A percentile compares a stretch with the other conserved stretches of the same genome.
phyloP scores from a whole-genome alignment of 805 yeast species.

The Starmerella vaccinii region DNA sequence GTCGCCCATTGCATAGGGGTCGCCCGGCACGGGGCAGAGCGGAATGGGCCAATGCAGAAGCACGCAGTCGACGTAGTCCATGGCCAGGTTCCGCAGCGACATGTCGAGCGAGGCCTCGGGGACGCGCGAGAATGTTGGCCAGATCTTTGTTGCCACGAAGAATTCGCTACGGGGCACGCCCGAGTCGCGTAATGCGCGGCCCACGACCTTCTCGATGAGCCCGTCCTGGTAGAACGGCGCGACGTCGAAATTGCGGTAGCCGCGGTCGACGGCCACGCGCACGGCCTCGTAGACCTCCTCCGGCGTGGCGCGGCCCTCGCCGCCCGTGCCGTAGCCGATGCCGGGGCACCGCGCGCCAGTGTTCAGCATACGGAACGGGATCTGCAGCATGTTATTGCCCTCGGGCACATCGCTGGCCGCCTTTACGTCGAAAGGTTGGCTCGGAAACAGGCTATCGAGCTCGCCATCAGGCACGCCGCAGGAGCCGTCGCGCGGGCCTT shows the following conservation, averaged over 20 bases:
- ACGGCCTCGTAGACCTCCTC: constrained; percentile 42
- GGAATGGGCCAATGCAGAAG: constrained; percentile 74
- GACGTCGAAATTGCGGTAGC: constrained; percentile 72
- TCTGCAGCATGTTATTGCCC: background rate
- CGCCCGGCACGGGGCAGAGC: constrained; percentile 16
- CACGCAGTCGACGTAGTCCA: constrained; percentile 70
- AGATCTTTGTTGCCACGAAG: constrained; percentile 60
- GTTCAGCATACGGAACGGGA: constrained; percentile 32
- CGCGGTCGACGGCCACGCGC: constrained; percentile 45
- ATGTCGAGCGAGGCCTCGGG: constrained; percentile 46
- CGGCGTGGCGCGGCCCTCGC: constrained; percentile 20
- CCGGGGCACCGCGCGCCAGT: constrained; percentile 57
- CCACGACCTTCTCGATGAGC: constrained; percentile 45
- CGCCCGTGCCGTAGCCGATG: constrained; percentile 70
- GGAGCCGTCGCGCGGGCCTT: background rate
- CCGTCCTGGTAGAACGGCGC: constrained; percentile 55
- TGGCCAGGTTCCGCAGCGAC: constrained; percentile 51
- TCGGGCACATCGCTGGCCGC: background rate
- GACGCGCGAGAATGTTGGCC: constrained; percentile 31
- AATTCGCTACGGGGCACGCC: constrained; percentile 50
- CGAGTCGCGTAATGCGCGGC: constrained; percentile 33
- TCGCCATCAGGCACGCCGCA: background rate
- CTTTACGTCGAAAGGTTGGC: background rate
- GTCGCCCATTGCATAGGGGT: constrained; percentile 25
- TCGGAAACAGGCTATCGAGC: background rate